These are phyloP conservation scores for Truncatella angustata DNA, from an alignment of 2,329 filamentous ascomycete genomes.

Conservation along the genomic window DNA sequence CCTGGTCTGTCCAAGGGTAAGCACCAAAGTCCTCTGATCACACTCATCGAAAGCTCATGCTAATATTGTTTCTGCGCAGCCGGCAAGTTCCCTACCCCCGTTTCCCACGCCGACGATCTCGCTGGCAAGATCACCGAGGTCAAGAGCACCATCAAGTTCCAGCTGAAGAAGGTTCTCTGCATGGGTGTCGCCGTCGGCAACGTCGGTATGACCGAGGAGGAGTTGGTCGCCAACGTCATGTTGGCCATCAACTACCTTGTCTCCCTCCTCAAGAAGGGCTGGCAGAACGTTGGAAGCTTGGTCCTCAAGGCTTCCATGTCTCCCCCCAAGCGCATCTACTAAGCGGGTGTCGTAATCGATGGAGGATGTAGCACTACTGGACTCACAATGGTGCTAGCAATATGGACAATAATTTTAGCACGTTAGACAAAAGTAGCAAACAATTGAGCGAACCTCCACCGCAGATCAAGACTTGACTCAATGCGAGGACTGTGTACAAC, in stretches of 20 bases:
- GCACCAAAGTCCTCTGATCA: conserved; percentile 20
- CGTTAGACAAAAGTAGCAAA: conserved; percentile 17
- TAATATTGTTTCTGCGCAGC: conserved; percentile 50
- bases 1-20: conserved; percentile 95
- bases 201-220: conserved; percentile 94
- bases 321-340: conserved; percentile 97
- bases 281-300: conserved; percentile 99
- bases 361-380: conserved; percentile 25
- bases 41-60: background rate
- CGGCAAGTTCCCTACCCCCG: conserved; percentile 98
- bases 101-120: conserved; percentile 95
- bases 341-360: conserved; percentile 37
- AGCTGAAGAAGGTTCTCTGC: conserved; percentile 99
- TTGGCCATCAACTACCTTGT: conserved; percentile 99
- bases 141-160: conserved; percentile 99
- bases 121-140: conserved; percentile 96
- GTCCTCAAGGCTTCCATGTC: conserved; percentile 99
- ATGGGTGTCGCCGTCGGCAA: conserved; percentile 99
- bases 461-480: background rate
- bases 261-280: conserved; percentile 99
- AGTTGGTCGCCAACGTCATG: conserved; percentile 99
- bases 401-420: conserved; percentile 14
- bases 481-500: background rate
- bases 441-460: conserved; percentile 26
- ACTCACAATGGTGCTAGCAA: conserved; percentile 17